phyloP scores from a whole-genome alignment of 148 eudicot genomes.

The Oxyria digyna region DNA sequence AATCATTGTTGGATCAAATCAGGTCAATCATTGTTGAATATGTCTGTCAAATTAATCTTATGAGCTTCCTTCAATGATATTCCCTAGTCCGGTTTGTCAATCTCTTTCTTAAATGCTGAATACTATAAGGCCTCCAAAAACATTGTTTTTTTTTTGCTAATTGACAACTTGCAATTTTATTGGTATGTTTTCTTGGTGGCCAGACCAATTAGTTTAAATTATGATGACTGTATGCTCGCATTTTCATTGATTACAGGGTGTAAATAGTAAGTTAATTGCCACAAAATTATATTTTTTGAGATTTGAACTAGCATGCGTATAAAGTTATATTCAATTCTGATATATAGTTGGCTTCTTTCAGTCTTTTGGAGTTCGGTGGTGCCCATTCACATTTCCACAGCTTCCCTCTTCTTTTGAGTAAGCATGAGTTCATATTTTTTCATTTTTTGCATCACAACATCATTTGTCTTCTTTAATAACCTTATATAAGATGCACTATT shows the following conservation, averaged over 20 bases:
- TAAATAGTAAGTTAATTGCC: not conserved
- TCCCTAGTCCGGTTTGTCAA: not conserved
- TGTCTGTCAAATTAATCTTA: not conserved
- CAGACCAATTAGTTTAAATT: not conserved
- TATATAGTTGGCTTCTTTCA: slow-evolving; percentile 25
- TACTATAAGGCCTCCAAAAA: not conserved
- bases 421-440: slow-evolving; percentile 22
- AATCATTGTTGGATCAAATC: not conserved
- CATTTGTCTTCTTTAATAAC: not conserved
- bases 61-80: not conserved
- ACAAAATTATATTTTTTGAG: not conserved
- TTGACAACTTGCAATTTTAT: not conserved
- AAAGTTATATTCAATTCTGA: not conserved
- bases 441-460: not conserved
- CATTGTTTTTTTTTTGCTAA: not conserved
- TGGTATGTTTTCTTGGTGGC: not conserved
- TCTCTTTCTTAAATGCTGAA: not conserved
- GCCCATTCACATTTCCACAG: slow-evolving; percentile 53
- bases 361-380: slow-evolving; percentile 96
- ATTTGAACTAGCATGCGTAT: not conserved
- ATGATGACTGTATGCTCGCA: not conserved
- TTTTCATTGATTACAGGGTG: not conserved
- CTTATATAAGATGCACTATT: not conserved
- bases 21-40: not conserved
- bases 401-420: slow-evolving; percentile 62